Evolutionary conservation across 805 yeast genomes (phyloP).

Genomic region (Lipomyces yamadae): DNA sequence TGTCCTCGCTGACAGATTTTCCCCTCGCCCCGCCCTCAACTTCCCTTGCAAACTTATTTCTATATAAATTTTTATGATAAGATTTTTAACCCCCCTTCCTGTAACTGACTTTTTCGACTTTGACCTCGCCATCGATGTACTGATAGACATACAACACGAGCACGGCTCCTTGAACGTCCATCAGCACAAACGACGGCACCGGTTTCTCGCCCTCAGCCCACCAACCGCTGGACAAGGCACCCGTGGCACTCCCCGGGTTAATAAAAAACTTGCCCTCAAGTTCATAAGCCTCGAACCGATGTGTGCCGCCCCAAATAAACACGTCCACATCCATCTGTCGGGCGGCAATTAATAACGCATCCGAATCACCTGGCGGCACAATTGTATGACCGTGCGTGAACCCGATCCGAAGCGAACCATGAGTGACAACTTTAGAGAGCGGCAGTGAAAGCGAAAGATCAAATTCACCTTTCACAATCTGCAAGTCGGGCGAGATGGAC

Average conservation of each 20-base stretch:
- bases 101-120: conserved; percentile 84
- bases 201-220: conserved; percentile 58
- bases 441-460: conserved; percentile 61
- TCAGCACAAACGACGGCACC: conserved; percentile 85
- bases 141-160: conserved; percentile 88
- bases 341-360: conserved; percentile 79
- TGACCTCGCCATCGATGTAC: conserved; percentile 76
- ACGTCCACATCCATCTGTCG: conserved; percentile 92
- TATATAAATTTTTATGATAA: neutral
- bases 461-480: conserved; percentile 80
- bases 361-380: conserved; percentile 85
- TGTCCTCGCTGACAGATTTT: too few relatives aligned
- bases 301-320: conserved; percentile 91
- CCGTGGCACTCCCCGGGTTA: conserved; percentile 98
- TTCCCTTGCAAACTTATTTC: neutral
- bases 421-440: conserved; percentile 63
- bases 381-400: conserved; percentile 82
- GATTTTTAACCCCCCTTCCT: conserved; percentile 50
- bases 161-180: conserved; percentile 79
- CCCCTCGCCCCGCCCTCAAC: neutral
- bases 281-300: conserved; percentile 89
- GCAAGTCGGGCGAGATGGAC: conserved; percentile 70
- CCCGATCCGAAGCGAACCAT: conserved; percentile 78
- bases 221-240: conserved; percentile 76
- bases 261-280: conserved; percentile 90